A percentile compares a stretch with the other conserved stretches of the same genome.
Evolutionary conservation across 2,329 filamentous ascomycete genomes (phyloP).

Genomic region (Cordyceps javanica): DNA sequence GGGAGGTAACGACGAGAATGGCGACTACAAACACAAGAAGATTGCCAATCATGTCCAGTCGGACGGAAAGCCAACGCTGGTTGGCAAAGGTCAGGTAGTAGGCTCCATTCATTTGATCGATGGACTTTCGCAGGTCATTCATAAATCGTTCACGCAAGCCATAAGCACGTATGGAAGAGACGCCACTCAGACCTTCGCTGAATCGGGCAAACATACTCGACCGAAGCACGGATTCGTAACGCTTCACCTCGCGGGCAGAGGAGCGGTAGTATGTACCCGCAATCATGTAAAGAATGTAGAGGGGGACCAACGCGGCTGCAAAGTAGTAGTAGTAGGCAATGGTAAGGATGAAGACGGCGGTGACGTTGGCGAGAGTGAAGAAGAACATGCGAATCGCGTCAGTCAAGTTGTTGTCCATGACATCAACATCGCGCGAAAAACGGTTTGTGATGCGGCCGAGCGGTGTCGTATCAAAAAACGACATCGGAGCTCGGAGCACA

Average conservation of each 20-base stretch:
- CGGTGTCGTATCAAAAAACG: constrained; percentile 96
- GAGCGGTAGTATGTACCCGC: constrained; percentile 83
- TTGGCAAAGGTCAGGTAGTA: constrained; percentile 96
- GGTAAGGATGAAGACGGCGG: constrained; percentile 80
- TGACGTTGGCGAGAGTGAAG: constrained; percentile 74
- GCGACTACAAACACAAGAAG: constrained; percentile 80
- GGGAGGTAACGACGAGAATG: constrained; percentile 85
- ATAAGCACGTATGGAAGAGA: constrained; percentile 83
- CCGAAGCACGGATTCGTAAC: constrained; percentile 83
- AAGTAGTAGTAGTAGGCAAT: constrained; percentile 96
- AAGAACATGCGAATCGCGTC: constrained; percentile 93
- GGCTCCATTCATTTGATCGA: constrained; percentile 89
- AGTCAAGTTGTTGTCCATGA: constrained; percentile 89
- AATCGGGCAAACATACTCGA: constrained; percentile 89
- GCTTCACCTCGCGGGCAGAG: constrained; percentile 89
- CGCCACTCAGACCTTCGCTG: constrained; percentile 77
- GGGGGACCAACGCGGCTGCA: constrained; percentile 51
- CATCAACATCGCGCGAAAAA: constrained; percentile 90
- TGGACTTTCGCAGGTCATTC: constrained; percentile 58
- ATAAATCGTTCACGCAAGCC: constrained; percentile 73
- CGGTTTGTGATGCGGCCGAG: constrained; percentile 93
- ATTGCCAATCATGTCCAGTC: constrained; percentile 79
- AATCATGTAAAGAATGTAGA: constrained; percentile 73
- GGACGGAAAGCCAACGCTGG: constrained; percentile 84
- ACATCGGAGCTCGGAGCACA: constrained; percentile 69